Evolutionary conservation across 2,329 filamentous ascomycete species (phyloP), one percentile per base, ranked within the genome.

Genomic region (Epichloe bromicola): DNA sequence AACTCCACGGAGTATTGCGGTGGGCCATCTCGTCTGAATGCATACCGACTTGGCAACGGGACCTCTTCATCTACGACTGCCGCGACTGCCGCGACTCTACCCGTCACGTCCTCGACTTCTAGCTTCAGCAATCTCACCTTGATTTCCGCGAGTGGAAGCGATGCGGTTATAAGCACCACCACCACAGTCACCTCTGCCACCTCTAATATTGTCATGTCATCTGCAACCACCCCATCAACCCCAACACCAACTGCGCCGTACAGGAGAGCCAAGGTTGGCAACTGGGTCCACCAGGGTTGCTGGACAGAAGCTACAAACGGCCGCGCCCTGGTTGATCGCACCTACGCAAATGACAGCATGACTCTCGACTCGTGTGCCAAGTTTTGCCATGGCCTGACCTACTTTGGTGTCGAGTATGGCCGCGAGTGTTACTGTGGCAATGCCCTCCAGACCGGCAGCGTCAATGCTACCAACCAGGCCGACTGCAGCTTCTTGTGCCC

Each of bases 381-480:
- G 38, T 59, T 59, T 2, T 70, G 67, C 44, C 58, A 56, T 26
- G 57, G 61, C 19, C 68, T 62, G 49, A 61, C 60, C 6, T 69
- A 61, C 26, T 66, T 63, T 2, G 67, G 67, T 10, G 60, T 69
- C 4, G 65, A 70, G 46, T 69, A 69, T 34, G 65, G 65, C 2
- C 60, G 58, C 1, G 67, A 70, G 36, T 70, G 67, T 19, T 70
- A 64, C 59, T 70, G 67, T 38, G 65, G 65, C 8, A 59, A 66
- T 46, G 48, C 44, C 1, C 54, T 70, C 8, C 59, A 61, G 19
- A 56, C 57, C 4, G 66, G 65, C 1, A 60, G 57, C 52, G 36
- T 52, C 10, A 53, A 52, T 12, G 48, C 58, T 2, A 60, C 58
- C 47, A 65, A 69, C 41, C 57, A 65, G 6, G 60, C 60, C 1